Base-by-base conservation (phyloP, 345 rosid species). In the Corymbia maculata region DNA sequence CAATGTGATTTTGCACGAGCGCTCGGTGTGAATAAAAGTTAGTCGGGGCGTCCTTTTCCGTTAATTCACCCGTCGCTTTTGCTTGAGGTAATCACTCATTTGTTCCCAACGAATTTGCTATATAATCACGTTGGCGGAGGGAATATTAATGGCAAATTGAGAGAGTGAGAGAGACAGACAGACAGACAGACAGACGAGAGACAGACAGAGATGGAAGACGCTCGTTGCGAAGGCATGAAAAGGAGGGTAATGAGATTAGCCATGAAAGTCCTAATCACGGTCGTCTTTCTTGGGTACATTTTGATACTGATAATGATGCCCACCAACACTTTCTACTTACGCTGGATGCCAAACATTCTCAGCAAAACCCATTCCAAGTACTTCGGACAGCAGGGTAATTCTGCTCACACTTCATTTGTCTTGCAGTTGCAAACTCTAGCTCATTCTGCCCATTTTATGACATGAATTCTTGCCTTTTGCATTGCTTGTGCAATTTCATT, bases 241-340 rank as follows among this genome's bases (percentile, higher is more conserved):
- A 87, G 15, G 24, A 16, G 2, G 24, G 24, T 45, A 66, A 61
- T 59, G 88, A 51, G 86, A 89, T 53, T 85, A 85, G 79, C 85
- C 66, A 91, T 88, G 75, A 87, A 22, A 89, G 61, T 91, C 32
- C 13, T 92, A 30, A 22, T 57, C 30, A 14, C 28, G 57, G 85
- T 87, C 52, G 51, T 94, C 15, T 91, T 91, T 87, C 88, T 93
- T 82, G 93, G 93, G 7, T 90, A 92, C 88, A 51, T 91, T 53
- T 47, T 86, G 90, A 30, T 93, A 32, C 92, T 93, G 94, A 32
- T 89, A 55, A 84, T 94, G 93, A 91, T 85, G 85, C 91, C 94
- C 10, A 93, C 94, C 3, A 87, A 90, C 82, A 89, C 89, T 4
- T 93, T 88, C 85, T 90, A 86, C 84, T 9, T 50, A 28, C 86